These are phyloP conservation scores for Paxillus rubicundulus DNA, from an alignment of 768 basidiomycete species.

Conservation along the genomic window DNA sequence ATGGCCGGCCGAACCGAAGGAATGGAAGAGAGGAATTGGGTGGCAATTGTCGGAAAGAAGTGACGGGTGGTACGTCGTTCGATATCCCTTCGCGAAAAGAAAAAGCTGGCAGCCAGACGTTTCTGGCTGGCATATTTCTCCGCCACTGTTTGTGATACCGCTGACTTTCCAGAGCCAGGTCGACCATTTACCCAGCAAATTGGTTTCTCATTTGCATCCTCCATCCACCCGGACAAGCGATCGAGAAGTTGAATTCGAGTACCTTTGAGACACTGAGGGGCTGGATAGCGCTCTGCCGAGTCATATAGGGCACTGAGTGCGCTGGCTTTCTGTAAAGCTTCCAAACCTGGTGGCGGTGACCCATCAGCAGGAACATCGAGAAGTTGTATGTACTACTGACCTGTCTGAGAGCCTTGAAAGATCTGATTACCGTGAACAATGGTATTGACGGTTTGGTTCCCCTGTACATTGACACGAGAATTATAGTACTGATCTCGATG, in stretches of 20 bases:
- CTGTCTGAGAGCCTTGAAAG: constrained; percentile 1
- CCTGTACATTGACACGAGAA: constrained; percentile 4
- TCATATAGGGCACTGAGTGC: constrained; percentile 11
- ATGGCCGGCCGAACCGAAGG: constrained; percentile 23
- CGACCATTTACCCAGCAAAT: constrained; percentile 21
- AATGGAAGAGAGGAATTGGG: constrained; percentile 25
- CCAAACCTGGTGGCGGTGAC: neutral
- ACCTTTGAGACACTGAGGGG: constrained; percentile 9
- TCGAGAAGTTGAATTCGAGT: constrained; percentile 13
- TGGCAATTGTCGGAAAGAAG: constrained; percentile 32
- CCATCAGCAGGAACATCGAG: neutral
- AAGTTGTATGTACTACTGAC: neutral
- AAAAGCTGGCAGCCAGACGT: constrained; percentile 34
- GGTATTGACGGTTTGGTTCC: constrained; percentile 13
- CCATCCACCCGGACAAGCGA: constrained; percentile 6
- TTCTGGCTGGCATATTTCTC: constrained; percentile 18
- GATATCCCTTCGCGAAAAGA: constrained; percentile 32
- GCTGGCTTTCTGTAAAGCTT: constrained; percentile 12
- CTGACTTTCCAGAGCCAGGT: constrained; percentile 23
- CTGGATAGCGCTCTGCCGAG: constrained; percentile 10
- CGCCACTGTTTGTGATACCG: constrained; percentile 32
- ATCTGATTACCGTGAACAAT: constrained; percentile 18
- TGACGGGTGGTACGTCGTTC: constrained; percentile 21
- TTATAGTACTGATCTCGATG: constrained; percentile 12
- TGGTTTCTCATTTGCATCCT: neutral